A percentile compares a stretch with the other conserved stretches of the same genome.
Conservation (phyloP, 208 protist species). For the Trypanosoma mega region DNA sequence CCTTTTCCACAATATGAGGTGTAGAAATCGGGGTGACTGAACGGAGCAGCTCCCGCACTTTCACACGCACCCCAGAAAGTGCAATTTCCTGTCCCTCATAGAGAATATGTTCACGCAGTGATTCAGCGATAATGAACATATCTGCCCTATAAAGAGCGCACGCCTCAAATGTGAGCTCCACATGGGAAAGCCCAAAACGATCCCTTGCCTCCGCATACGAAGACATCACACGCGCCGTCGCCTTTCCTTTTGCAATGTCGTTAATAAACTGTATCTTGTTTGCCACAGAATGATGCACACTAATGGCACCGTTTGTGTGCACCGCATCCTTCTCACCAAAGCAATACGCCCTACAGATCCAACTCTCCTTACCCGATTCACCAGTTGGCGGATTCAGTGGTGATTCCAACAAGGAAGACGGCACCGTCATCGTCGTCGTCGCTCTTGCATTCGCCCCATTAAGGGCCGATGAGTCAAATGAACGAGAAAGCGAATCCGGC, state of each 20-base stretch:
- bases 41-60: conserved; percentile 69
- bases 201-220: conserved; percentile 57
- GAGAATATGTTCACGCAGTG: conserved; percentile 65
- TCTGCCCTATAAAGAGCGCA: conserved; percentile 80
- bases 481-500: too few species aligned
- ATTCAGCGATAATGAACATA: conserved; percentile 72
- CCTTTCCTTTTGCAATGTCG: conserved; percentile 69
- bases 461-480: too few species aligned
- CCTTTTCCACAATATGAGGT: too few species aligned
- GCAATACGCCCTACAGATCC: conserved; percentile 81
- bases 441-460: too few species aligned
- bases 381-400: conserved; percentile 9
- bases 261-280: conserved; percentile 64
- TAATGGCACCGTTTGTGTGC: conserved; percentile 77
- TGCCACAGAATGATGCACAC: conserved; percentile 70
- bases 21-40: too few species aligned
- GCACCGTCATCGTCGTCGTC: too few species aligned
- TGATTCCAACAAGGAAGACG: too few species aligned
- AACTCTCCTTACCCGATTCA: conserved; percentile 52
- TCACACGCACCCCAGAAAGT: conserved; percentile 64
- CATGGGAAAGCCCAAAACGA: conserved; percentile 80
- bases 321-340: conserved; percentile 64
- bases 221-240: conserved; percentile 52
- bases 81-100: conserved; percentile 76
- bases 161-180: conserved; percentile 72